phyloP scores from a whole-genome alignment of 2,329 filamentous ascomycete species.

The Venturia aucupariae region DNA sequence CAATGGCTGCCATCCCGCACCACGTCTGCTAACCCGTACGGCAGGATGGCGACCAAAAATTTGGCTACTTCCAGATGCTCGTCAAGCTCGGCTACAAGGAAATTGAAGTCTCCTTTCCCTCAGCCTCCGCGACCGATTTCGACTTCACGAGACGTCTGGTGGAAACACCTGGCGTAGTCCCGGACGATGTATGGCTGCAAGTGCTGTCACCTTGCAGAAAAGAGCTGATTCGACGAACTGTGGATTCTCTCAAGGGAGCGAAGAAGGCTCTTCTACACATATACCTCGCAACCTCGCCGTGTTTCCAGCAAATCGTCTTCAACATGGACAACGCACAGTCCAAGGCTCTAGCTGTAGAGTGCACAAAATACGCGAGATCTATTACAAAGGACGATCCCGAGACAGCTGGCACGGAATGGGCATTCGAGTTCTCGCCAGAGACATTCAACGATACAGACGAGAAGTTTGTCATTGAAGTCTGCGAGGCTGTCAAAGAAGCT shows the following conservation, averaged over 20 bases:
- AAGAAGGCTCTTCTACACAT: constrained; percentile 95
- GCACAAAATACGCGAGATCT: constrained; percentile 75
- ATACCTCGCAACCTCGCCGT: constrained; percentile 92
- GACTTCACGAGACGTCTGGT: constrained; percentile 85
- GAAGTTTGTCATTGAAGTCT: constrained; percentile 74
- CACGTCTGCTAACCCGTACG: neutral
- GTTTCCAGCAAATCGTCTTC: constrained; percentile 88
- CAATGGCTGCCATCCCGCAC: neutral
- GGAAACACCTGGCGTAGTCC: constrained; percentile 71
- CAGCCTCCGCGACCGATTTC: constrained; percentile 89
- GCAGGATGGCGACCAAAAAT: constrained; percentile 85
- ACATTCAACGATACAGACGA: constrained; percentile 79
- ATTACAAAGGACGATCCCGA: constrained; percentile 73
- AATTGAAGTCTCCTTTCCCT: constrained; percentile 93
- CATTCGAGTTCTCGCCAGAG: constrained; percentile 77
- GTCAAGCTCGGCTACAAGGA: constrained; percentile 91
- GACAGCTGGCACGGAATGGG: constrained; percentile 54
- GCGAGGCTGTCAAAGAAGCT: constrained; percentile 85
- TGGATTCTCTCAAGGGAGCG: constrained; percentile 77
- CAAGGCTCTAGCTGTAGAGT: constrained; percentile 72
- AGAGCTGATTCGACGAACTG: constrained; percentile 81
- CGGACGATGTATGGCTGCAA: constrained; percentile 85
- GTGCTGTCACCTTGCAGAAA: constrained; percentile 86
- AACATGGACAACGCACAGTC: constrained; percentile 75
- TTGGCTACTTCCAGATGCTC: constrained; percentile 90